Percentiles rank a stretch among this genome's conserved stretches.
Conservation (phyloP, 2,329 filamentous ascomycete genomes). For the Hypomyces perniciosus region DNA sequence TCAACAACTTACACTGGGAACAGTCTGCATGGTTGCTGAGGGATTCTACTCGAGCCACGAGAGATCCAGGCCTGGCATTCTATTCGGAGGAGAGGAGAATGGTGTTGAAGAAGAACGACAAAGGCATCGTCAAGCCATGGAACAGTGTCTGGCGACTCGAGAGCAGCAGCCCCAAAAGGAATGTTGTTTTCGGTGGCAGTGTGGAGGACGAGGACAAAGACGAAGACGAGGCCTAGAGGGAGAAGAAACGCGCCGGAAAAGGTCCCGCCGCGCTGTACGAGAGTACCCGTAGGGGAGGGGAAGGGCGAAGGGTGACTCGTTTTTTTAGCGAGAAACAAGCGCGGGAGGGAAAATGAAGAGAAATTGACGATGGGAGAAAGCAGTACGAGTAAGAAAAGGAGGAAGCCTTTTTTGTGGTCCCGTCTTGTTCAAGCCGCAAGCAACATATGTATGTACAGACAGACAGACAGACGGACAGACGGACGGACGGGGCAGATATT, state of each 20-base stretch:
- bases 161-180: not conserved
- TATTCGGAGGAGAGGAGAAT: constrained; percentile 24
- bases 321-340: not conserved
- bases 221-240: too few relatives aligned
- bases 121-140: constrained; percentile 23
- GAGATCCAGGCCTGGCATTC: constrained; percentile 31
- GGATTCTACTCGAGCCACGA: constrained; percentile 33
- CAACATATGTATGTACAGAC: too few relatives aligned
- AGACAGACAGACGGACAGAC: not conserved
- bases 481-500: not conserved
- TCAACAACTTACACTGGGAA: constrained; percentile 42
- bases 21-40: constrained; percentile 47
- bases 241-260: not conserved
- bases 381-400: not conserved
- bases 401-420: not conserved
- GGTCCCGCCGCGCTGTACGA: not conserved
- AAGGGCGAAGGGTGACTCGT: not conserved
- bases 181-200: not conserved
- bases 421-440: not conserved
- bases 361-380: not conserved
- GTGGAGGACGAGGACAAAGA: not conserved
- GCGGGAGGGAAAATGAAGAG: not conserved
- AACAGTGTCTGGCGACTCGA: constrained; percentile 1
- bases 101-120: constrained; percentile 18
- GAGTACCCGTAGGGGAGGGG: too few relatives aligned